Evolutionary conservation across 768 basidiomycete species (phyloP).

Genomic region (Naganishia onofrii): DNA sequence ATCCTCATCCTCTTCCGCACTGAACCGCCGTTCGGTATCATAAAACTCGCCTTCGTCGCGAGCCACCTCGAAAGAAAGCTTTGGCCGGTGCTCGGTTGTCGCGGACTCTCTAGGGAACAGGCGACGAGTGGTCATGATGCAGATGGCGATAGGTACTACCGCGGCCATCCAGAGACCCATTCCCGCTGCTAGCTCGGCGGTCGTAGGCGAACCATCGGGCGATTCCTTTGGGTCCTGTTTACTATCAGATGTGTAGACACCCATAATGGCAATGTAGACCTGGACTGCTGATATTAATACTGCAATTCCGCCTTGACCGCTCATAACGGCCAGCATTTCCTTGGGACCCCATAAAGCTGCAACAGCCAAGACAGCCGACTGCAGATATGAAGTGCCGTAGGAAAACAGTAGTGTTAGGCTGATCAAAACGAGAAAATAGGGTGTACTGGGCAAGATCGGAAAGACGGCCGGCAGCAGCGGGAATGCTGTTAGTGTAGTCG

Average conservation of each 20-base stretch:
- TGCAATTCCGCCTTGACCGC: slow-evolving; percentile 80
- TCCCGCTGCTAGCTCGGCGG: slow-evolving; percentile 58
- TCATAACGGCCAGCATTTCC: slow-evolving; percentile 69
- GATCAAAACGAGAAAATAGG: slow-evolving; percentile 68
- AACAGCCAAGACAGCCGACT: slow-evolving; percentile 73
- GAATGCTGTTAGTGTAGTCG: slow-evolving; percentile 58
- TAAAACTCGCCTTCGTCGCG: slow-evolving; percentile 14
- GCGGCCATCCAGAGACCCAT: slow-evolving; percentile 66
- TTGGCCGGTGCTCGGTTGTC: not conserved
- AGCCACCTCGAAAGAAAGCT: slow-evolving; percentile 4
- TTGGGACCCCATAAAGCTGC: slow-evolving; percentile 74
- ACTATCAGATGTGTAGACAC: slow-evolving; percentile 25
- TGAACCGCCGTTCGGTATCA: slow-evolving; percentile 21
- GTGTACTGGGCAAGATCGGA: slow-evolving; percentile 64
- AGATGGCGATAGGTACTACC: slow-evolving; percentile 63
- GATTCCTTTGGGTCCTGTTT: slow-evolving; percentile 29
- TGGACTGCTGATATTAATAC: slow-evolving; percentile 77
- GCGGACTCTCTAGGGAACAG: slow-evolving; percentile 8
- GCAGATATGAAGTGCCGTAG: slow-evolving; percentile 68
- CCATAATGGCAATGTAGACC: slow-evolving; percentile 57
- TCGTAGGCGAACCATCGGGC: slow-evolving; percentile 33
- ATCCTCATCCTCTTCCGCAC: slow-evolving; percentile 29
- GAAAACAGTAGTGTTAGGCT: slow-evolving; percentile 64
- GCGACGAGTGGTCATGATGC: slow-evolving; percentile 53
- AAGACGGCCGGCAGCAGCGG: slow-evolving; percentile 60